These are phyloP conservation scores for Albophoma yamanashiensis DNA, from an alignment of 2,329 filamentous ascomycete genomes.

Conservation along the genomic window DNA sequence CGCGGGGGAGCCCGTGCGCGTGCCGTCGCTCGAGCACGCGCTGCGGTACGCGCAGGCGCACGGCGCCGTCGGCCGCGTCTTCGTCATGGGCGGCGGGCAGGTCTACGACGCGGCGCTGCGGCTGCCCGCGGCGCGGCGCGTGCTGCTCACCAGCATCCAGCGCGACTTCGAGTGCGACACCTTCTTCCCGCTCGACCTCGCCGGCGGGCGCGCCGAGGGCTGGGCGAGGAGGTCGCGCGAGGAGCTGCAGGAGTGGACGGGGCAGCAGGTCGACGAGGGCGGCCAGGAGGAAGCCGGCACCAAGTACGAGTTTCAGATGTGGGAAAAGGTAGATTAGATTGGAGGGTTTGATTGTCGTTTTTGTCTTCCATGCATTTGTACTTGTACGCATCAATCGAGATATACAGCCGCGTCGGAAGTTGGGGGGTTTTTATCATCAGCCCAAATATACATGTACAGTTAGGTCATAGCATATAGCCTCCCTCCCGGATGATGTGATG, in stretches of 20 bases:
- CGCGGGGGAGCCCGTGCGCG: conserved; percentile 44
- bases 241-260: conserved; percentile 52
- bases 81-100: conserved; percentile 83
- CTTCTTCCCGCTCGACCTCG: conserved; percentile 54
- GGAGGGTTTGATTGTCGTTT: neutral
- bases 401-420: conserved; percentile 1
- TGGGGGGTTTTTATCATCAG: neutral
- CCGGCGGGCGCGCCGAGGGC: conserved; percentile 19
- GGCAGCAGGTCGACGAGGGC: conserved; percentile 48
- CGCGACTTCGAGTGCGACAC: conserved; percentile 68
- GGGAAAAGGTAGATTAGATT: conserved; percentile 40
- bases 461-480: neutral
- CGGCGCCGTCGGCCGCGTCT: conserved; percentile 47
- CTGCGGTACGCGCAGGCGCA: conserved; percentile 34
- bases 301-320: conserved; percentile 64
- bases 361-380: neutral
- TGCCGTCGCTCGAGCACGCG: conserved; percentile 47
- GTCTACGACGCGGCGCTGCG: conserved; percentile 67
- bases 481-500: neutral
- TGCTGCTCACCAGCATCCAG: conserved; percentile 60
- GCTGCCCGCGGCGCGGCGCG: conserved; percentile 43
- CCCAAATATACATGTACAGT: neutral
- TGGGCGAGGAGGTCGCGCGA: conserved; percentile 45
- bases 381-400: conserved; percentile 3
- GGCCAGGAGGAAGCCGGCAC: conserved; percentile 52